Conservation (phyloP, 2,329 filamentous ascomycete species). For the Hypoxylon sp. region DNA sequence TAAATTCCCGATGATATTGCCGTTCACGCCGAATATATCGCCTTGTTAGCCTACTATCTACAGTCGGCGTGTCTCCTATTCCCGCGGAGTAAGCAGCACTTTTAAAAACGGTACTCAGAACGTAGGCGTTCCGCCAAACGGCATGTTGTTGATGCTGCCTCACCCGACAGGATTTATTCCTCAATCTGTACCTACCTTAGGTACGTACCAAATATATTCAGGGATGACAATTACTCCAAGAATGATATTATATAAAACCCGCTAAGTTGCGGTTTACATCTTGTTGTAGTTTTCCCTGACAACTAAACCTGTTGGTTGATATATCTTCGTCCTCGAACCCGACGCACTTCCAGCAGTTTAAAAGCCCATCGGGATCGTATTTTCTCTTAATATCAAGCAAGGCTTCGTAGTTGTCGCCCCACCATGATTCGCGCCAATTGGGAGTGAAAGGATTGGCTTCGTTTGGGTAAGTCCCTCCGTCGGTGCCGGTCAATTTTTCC, state of each 20-base stretch:
- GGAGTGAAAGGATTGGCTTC: conserved; percentile 56
- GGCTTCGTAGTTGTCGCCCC: conserved; percentile 52
- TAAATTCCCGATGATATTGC: background rate
- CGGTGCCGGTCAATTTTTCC: conserved; percentile 45
- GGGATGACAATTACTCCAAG: background rate
- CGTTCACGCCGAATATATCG: background rate
- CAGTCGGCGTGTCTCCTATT: background rate
- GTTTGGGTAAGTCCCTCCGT: conserved; percentile 57
- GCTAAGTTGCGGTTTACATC: conserved; percentile 26
- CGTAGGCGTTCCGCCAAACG: no score
- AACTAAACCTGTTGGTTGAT: conserved; percentile 35
- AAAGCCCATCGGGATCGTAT: conserved; percentile 53
- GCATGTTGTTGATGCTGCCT: no score
- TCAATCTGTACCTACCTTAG: no score
- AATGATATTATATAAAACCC: background rate
- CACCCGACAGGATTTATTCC: no score
- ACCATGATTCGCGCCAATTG: conserved; percentile 55
- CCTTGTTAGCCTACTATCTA: background rate
- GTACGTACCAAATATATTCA: no score
- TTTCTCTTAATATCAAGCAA: conserved; percentile 52
- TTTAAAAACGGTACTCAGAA: background rate
- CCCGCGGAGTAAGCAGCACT: background rate
- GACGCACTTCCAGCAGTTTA: conserved; percentile 49
- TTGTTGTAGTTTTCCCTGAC: conserved; percentile 37
- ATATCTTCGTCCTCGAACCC: conserved; percentile 42